Conservation (phyloP, 2,329 filamentous ascomycete species). For the Botrytis pseudocinerea region DNA sequence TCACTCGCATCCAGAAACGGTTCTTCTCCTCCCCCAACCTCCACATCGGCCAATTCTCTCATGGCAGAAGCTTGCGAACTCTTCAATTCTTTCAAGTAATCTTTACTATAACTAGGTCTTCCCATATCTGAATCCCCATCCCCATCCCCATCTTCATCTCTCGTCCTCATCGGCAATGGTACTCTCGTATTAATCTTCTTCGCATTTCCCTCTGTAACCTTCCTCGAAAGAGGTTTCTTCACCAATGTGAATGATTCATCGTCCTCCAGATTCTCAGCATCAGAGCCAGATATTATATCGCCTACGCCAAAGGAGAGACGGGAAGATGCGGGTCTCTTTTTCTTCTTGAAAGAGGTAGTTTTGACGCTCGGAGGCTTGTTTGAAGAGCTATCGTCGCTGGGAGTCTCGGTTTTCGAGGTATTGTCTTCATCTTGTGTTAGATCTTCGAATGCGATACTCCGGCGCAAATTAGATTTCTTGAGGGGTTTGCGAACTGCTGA, state of each 20-base stretch:
- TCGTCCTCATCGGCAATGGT: conserved; percentile 29
- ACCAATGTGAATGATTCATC: conserved; percentile 61
- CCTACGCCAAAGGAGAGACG: conserved; percentile 75
- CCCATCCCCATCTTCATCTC: conserved; percentile 54
- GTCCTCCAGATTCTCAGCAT: conserved; percentile 53
- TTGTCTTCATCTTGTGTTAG: conserved; percentile 37
- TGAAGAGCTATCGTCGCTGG: conserved; percentile 20
- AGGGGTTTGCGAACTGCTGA: conserved; percentile 51
- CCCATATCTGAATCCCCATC: conserved; percentile 16
- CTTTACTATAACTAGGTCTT: conserved; percentile 79
- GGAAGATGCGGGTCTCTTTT: conserved; percentile 59
- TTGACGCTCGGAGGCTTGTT: conserved; percentile 49
- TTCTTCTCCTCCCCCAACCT: conserved; percentile 51
- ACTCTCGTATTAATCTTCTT: conserved; percentile 50
- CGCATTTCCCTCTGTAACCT: conserved; percentile 67
- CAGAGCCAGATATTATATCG: conserved; percentile 54
- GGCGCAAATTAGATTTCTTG: conserved; percentile 59
- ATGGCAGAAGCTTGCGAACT: conserved; percentile 84
- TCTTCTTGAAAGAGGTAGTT: conserved; percentile 64
- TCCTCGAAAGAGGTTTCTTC: conserved; percentile 60
- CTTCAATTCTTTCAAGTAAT: conserved; percentile 82
- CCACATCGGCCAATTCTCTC: conserved; percentile 55
- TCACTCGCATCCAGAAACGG: conserved; percentile 55
- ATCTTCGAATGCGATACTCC: conserved; percentile 51
- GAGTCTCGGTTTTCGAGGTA: conserved; percentile 18